Conservation (phyloP, 2,329 filamentous ascomycete species). For the Venturia aucupariae region DNA sequence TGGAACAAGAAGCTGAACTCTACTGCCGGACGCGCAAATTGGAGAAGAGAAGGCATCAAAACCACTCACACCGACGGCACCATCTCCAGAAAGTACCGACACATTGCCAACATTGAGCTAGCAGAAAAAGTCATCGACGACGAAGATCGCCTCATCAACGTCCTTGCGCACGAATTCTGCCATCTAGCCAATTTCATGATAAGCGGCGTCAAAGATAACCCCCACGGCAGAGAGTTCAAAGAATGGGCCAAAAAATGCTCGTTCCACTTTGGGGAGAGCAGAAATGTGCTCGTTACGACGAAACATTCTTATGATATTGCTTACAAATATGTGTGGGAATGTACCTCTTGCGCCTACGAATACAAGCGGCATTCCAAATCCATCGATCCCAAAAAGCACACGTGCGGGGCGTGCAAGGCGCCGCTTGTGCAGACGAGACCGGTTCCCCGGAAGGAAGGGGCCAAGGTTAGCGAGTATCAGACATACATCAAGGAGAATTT, state of each 20-base stretch:
- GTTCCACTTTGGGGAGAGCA: constrained; percentile 47
- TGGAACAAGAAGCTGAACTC: constrained; percentile 75
- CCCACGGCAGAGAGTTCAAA: constrained; percentile 81
- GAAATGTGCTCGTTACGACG: constrained; percentile 70
- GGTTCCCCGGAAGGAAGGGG: constrained; percentile 45
- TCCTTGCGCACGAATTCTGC: constrained; percentile 94
- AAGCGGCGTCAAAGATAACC: constrained; percentile 60
- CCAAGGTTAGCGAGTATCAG: constrained; percentile 39
- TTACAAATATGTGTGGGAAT: constrained; percentile 86
- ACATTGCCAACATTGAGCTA: constrained; percentile 74
- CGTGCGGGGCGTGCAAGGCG: constrained; percentile 67
- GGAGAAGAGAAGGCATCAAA: constrained; percentile 32
- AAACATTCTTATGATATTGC: constrained; percentile 85
- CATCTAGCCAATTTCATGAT: constrained; percentile 91
- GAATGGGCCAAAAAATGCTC: constrained; percentile 53
- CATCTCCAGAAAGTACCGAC: constrained; percentile 30
- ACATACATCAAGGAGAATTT: constrained; percentile 60
- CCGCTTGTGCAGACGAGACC: constrained; percentile 70
- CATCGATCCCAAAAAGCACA: constrained; percentile 61
- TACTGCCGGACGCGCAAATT: constrained; percentile 57
- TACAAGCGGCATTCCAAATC: constrained; percentile 82
- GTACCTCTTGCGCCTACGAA: constrained; percentile 56
- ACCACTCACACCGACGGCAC: constrained; percentile 16
- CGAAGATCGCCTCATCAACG: constrained; percentile 70
- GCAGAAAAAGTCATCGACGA: constrained; percentile 80